Percentiles rank a stretch among this genome's conserved stretches.
These are phyloP conservation scores for Sugiyamaella pinicola DNA, from an alignment of 1,139 yeast species.

Conservation along the genomic window DNA sequence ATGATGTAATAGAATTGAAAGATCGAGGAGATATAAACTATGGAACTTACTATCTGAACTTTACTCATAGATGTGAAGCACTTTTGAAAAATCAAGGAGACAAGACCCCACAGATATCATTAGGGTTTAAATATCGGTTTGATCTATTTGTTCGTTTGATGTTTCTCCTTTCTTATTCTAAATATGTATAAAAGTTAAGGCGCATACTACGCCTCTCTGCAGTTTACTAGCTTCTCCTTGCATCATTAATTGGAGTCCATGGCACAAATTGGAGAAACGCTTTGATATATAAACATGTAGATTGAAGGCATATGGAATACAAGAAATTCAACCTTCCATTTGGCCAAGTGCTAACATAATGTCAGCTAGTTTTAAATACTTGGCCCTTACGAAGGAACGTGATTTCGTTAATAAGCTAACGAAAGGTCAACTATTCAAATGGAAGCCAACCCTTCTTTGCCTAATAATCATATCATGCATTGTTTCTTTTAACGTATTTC, in stretches of 20 bases:
- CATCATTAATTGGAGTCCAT: conserved; percentile 1
- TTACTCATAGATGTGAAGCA: too few relatives aligned
- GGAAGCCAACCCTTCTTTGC: background rate
- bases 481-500: background rate
- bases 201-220: background rate
- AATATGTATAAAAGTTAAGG: background rate
- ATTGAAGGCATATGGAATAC: background rate
- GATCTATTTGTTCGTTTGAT: background rate
- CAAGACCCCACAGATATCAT: background rate
- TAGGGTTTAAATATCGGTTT: background rate
- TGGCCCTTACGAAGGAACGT: background rate
- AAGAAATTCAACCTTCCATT: background rate
- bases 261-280: background rate
- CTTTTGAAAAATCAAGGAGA: background rate
- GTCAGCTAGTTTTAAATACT: background rate
- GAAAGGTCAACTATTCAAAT: background rate
- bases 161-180: background rate
- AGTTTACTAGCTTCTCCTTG: background rate
- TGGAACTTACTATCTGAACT: too few relatives aligned
- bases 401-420: background rate
- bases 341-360: background rate
- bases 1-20: too few relatives aligned
- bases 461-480: background rate
- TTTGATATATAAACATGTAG: background rate
- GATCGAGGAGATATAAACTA: too few relatives aligned